Base-by-base conservation (phyloP, 441 rosid species). In the Euphorbia corollata region DNA sequence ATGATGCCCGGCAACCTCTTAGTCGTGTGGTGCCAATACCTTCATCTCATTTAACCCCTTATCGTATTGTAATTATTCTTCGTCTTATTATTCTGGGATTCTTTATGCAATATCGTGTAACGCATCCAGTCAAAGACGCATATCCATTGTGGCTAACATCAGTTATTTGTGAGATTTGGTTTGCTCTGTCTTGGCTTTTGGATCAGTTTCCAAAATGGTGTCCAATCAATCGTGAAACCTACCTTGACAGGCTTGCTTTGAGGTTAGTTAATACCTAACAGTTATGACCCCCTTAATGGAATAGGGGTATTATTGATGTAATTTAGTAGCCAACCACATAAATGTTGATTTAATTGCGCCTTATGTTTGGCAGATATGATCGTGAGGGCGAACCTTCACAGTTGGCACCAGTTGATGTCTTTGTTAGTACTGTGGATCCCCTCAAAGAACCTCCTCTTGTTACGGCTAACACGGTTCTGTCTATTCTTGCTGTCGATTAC, bases 391-490 rank as follows among this genome's bases (percentile, higher is more conserved):
- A 93, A 78, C 95, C 95, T 66, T 93, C 97, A 23, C 96, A 87
- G 79, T 78, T 93, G 56, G 81, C 87, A 70, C 98, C 97, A 60
- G 91, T 93, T 56, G 98, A 93, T 78, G 77, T 93, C 76, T 93
- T 93, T 77, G 98, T 93, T 71, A 93, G 98, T 85, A 93, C 97
- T 4, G 98, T 93, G 97, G 98, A 93, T 79, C 98, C 98, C 63
- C 73, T 93, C 73, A 93, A 93, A 78, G 98, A 93, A 73, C 98
- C 97, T 63, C 98, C 98, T 7, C 91, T 93, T 70, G 43, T 93
- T 58, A 93, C 98, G 36, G 97, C 98, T 39, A 93, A 93, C 85
- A 93, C 97, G 20, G 98, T 93, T 67, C 83, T 93, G 80, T 93
- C 98, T 56, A 90, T 93, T 60, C 96, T 93, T 73, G 73, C 97